phyloP scores from a whole-genome alignment of 2,329 filamentous ascomycete species.

The Fusarium lateritium region DNA sequence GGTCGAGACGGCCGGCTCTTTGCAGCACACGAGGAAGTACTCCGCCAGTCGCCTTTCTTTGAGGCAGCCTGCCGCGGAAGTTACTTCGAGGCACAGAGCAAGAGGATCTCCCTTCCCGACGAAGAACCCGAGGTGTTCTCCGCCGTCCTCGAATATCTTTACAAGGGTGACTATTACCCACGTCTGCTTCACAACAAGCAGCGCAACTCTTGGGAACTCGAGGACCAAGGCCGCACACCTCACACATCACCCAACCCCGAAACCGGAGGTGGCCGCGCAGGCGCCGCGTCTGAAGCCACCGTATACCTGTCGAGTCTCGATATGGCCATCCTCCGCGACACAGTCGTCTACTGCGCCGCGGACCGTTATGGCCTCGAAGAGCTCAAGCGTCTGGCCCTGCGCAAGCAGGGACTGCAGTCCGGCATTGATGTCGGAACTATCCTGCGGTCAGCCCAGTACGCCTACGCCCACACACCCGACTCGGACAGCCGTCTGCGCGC shows the following conservation, averaged over 20 bases:
- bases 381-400: conserved; percentile 90
- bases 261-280: conserved; percentile 61
- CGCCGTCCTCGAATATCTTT: conserved; percentile 94
- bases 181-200: conserved; percentile 89
- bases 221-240: conserved; percentile 69
- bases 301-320: conserved; percentile 82
- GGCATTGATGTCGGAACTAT: conserved; percentile 94
- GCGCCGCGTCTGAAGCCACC: conserved; percentile 64
- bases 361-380: conserved; percentile 93
- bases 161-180: conserved; percentile 97
- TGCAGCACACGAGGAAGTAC: conserved; percentile 94
- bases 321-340: conserved; percentile 89
- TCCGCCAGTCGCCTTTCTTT: conserved; percentile 89
- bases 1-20: conserved; percentile 90
- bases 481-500: conserved; percentile 92
- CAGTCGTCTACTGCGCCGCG: conserved; percentile 93
- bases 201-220: conserved; percentile 90
- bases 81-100: conserved; percentile 82
- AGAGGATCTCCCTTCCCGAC: conserved; percentile 79
- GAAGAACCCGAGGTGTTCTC: conserved; percentile 95
- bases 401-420: conserved; percentile 94
- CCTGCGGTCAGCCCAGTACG: conserved; percentile 92
- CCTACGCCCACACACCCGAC: conserved; percentile 95
- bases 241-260: conserved; percentile 67
- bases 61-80: conserved; percentile 78